Evolutionary conservation across 495 filamentous ascomycete genomes (phyloP).

Genomic region (Lindgomyces ingoldianus): DNA sequence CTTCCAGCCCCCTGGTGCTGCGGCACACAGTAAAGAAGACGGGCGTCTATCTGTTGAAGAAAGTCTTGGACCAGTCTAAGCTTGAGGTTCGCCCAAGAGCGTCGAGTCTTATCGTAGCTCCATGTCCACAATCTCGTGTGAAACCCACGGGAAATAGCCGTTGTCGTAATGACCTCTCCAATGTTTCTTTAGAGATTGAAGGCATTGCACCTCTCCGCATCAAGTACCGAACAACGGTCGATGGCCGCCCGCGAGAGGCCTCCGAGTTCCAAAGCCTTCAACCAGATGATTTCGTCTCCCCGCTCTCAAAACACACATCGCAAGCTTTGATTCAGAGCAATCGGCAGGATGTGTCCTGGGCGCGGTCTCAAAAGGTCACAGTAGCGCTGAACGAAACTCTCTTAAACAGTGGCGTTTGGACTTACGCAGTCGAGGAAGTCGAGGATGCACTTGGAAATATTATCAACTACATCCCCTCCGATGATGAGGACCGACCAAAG

Average conservation of each 20-base stretch:
- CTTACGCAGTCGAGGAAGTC: constrained; percentile 88
- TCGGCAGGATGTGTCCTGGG: constrained; percentile 75
- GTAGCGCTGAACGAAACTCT: constrained; percentile 89
- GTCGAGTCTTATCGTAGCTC: constrained; percentile 76
- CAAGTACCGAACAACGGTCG: constrained; percentile 83
- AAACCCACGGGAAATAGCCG: constrained; percentile 62
- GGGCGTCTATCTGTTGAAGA: constrained; percentile 79
- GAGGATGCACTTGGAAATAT: constrained; percentile 86
- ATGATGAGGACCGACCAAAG: constrained; percentile 62
- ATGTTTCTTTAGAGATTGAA: constrained; percentile 76
- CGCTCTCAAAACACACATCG: constrained; percentile 59
- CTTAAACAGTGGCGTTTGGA: constrained; percentile 72
- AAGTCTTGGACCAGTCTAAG: constrained; percentile 87
- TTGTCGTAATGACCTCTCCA: constrained; percentile 83
- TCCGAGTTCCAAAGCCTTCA: constrained; percentile 83
- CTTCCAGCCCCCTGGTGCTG: constrained; percentile 57
- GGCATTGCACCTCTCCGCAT: constrained; percentile 91
- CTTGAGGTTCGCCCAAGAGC: constrained; percentile 78
- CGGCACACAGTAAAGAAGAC: constrained; percentile 72
- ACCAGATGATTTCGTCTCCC: constrained; percentile 80
- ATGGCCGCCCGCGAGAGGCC: constrained; percentile 70
- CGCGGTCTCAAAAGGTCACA: constrained; percentile 67
- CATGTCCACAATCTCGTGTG: constrained; percentile 77
- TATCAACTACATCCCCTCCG: constrained; percentile 70
- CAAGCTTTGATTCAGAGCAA: constrained; percentile 57